Conservation (phyloP, 352 stramenopile species). For the Globisporangium megalacanthum region DNA sequence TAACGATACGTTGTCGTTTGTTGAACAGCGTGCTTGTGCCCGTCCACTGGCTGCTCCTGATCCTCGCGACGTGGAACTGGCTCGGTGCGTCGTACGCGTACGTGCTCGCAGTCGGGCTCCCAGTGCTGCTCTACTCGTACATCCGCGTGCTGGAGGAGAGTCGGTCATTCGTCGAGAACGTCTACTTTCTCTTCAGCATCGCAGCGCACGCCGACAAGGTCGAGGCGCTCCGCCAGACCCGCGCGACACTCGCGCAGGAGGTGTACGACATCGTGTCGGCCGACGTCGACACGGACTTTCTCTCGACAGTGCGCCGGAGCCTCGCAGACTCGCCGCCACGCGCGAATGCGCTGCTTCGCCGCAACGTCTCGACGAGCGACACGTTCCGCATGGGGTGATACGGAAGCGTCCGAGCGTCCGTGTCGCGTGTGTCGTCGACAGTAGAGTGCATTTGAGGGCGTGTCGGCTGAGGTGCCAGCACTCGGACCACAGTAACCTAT, state of each 20-base stretch:
- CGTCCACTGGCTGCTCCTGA: slow-evolving; percentile 59
- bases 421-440: neutral
- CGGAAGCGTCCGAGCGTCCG: neutral
- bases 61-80: slow-evolving; percentile 49
- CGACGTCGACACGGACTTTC: slow-evolving; percentile 51
- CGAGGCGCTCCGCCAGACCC: slow-evolving; percentile 42
- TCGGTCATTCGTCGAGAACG: slow-evolving; percentile 69
- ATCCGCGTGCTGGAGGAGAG: slow-evolving; percentile 76
- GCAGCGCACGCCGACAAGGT: slow-evolving; percentile 56
- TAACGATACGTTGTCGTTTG: slow-evolving; percentile 6
- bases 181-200: slow-evolving; percentile 73
- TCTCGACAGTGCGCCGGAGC: slow-evolving; percentile 49
- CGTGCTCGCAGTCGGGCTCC: slow-evolving; percentile 42
- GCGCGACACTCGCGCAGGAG: slow-evolving; percentile 41
- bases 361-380: slow-evolving; percentile 45
- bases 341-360: slow-evolving; percentile 17
- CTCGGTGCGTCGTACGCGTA: slow-evolving; percentile 57
- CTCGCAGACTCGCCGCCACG: slow-evolving; percentile 33
- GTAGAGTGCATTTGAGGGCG: neutral
- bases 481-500: neutral
- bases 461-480: neutral
- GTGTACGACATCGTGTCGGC: slow-evolving; percentile 48
- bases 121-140: slow-evolving; percentile 69
- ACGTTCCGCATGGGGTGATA: slow-evolving; percentile 12
- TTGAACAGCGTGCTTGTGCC: slow-evolving; percentile 51